Base-by-base conservation (phyloP, 176 grass and related monocot genomes). In the Cocos nucifera region DNA sequence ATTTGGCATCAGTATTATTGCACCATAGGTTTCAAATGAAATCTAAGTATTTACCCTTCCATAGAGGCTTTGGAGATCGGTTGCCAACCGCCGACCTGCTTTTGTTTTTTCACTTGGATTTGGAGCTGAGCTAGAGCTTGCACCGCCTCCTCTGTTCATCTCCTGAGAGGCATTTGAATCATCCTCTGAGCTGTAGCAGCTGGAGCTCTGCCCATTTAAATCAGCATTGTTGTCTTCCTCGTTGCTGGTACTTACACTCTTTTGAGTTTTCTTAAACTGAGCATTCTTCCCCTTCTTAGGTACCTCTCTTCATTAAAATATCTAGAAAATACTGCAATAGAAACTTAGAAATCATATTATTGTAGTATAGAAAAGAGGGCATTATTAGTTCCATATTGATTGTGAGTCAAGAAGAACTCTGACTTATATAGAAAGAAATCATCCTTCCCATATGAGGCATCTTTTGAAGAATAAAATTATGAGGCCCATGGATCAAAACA, bases 61-160 rank as follows among this genome's bases (percentile, higher is more conserved):
- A 70, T 97, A 97, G 24, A 97, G 73, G 67, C 66, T 73, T 64
- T 97, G 92, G 28, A 83, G 78, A 84, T 91, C 87, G 32, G 83
- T 90, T 73, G 92, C 73, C 29, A 52, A 65, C 6, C 92, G 87
- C 18, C 78, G 63, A 52, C 62, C 73, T 15, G 83, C 78, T 48
- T 85, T 97, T 63, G 69, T 70, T 62, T 71, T 76, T 5, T 19
- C 53, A 57, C 63, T 78, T 1, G 19, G 19, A 21, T 16, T 60
- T 12, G 6, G 15, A 30, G 28, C 35, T 32, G 55, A 64, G 56
- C 63, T 75, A 30, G 62, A 60, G 57, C 67, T 84, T 14, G 18
- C 28, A 56, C 69, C 74, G 22, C 63, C 79, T 63, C 85, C 80
- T 60, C 74, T 51, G 23, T 62, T 83, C 19, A 57, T 53, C 18